These are phyloP conservation scores for Cytospora piceae DNA, from an alignment of 2,329 filamentous ascomycete genomes.

Conservation along the genomic window DNA sequence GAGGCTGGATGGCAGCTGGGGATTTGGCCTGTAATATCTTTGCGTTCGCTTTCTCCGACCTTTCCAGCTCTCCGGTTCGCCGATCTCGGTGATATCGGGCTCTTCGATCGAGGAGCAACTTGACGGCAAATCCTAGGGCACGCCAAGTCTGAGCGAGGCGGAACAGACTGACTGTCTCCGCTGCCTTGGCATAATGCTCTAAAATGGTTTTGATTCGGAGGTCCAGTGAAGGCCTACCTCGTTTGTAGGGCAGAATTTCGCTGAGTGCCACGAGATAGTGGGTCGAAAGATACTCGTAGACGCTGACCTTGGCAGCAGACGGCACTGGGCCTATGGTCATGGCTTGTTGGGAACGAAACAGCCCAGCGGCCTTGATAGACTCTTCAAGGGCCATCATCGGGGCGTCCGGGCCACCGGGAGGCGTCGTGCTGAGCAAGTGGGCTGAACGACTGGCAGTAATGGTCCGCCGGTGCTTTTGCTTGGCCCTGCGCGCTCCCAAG, in stretches of 20 bases:
- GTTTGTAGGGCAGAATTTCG: slow-evolving; percentile 49
- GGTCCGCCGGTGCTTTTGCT: slow-evolving; percentile 46
- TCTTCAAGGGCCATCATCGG: slow-evolving; percentile 59
- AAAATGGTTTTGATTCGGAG: slow-evolving; percentile 55
- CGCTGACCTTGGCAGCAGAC: slow-evolving; percentile 51
- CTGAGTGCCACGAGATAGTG: slow-evolving; percentile 60
- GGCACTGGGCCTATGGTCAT: slow-evolving; percentile 64
- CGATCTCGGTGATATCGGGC: slow-evolving; percentile 61
- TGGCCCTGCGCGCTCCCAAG: slow-evolving; percentile 51
- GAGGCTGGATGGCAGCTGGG: not conserved
- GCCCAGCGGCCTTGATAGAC: slow-evolving; percentile 59
- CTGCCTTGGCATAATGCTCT: slow-evolving; percentile 60
- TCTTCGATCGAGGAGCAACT: slow-evolving; percentile 56
- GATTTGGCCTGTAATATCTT: slow-evolving; percentile 31
- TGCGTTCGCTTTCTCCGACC: slow-evolving; percentile 24
- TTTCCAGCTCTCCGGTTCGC: slow-evolving; percentile 46
- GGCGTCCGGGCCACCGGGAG: slow-evolving; percentile 51
- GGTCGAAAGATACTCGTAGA: slow-evolving; percentile 60
- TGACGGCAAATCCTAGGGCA: slow-evolving; percentile 60
- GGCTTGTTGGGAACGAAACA: slow-evolving; percentile 62
- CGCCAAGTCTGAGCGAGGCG: slow-evolving; percentile 68
- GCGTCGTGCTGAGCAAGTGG: slow-evolving; percentile 57
- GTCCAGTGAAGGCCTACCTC: slow-evolving; percentile 45
- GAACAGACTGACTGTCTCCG: slow-evolving; percentile 60
- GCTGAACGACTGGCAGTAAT: slow-evolving; percentile 50